A percentile compares a stretch with the other conserved stretches of the same genome.
Conservation (phyloP, 371 early-diverging fungal genomes). For the Zychaea mexicana region DNA sequence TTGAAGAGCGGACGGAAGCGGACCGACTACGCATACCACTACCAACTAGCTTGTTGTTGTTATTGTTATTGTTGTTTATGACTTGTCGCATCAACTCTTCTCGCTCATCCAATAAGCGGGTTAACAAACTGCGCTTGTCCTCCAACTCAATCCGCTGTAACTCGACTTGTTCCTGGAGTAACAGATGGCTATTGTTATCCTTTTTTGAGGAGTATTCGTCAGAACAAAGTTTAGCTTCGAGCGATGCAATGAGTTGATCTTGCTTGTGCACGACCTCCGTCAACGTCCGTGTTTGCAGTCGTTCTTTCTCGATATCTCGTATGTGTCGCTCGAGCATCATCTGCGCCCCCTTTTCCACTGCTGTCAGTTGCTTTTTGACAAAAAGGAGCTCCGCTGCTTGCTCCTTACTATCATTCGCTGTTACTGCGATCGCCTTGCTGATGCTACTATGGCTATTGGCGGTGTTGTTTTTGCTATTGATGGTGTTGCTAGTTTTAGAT, state of each 20-base stretch:
- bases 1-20: slow-evolving; percentile 31
- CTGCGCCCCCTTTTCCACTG: slow-evolving; percentile 35
- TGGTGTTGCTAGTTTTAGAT: neutral
- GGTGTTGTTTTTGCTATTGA: neutral
- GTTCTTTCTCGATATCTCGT: slow-evolving; percentile 30
- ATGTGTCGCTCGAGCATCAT: slow-evolving; percentile 35
- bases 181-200: neutral
- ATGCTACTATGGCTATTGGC: no score
- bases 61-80: neutral
- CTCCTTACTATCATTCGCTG: slow-evolving; percentile 1
- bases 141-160: slow-evolving; percentile 41
- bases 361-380: slow-evolving; percentile 27
- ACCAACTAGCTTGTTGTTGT: no score
- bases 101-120: slow-evolving; percentile 36
- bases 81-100: slow-evolving; percentile 23
- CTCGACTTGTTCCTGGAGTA: slow-evolving; percentile 35
- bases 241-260: slow-evolving; percentile 35
- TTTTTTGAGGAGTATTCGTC: neutral
- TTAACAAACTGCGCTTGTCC: slow-evolving; percentile 34
- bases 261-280: slow-evolving; percentile 35
- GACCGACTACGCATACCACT: slow-evolving; percentile 11
- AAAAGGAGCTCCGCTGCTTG: slow-evolving; percentile 17
- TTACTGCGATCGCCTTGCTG: no score
- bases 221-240: slow-evolving; percentile 25
- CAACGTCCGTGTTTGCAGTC: slow-evolving; percentile 29